phyloP scores from a whole-genome alignment of 331 rosid species.

The Stylosanthes scabra region DNA sequence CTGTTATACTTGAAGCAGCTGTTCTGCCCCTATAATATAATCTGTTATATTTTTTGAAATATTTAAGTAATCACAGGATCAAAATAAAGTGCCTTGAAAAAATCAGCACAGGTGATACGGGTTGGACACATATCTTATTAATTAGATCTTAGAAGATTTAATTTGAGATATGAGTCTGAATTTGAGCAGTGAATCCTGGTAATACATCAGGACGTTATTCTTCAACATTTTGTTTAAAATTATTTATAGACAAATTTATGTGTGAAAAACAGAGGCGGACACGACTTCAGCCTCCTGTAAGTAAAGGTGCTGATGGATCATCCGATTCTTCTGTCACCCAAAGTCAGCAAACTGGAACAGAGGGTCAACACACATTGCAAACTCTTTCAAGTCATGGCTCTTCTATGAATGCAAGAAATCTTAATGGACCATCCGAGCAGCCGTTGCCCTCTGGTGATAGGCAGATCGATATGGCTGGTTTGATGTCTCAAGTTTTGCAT shows the following conservation, averaged over 20 bases:
- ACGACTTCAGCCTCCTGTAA: conserved; percentile 52
- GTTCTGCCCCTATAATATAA: conserved; percentile 4
- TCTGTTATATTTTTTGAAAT: neutral
- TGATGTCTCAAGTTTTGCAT: conserved; percentile 92
- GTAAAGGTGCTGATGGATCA: conserved; percentile 60
- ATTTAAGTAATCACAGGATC: neutral
- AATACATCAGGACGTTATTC: conserved; percentile 6
- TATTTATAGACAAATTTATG: conserved; percentile 19
- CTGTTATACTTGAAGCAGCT: conserved; percentile 1
- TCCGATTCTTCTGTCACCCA: conserved; percentile 60
- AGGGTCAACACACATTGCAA: conserved; percentile 72
- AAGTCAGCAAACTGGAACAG: conserved; percentile 52
- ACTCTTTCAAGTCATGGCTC: conserved; percentile 62
- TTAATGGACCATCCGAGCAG: conserved; percentile 45
- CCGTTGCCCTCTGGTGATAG: conserved; percentile 46
- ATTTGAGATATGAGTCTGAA: conserved; percentile 5
- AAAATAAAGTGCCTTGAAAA: neutral
- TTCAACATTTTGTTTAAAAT: conserved; percentile 21
- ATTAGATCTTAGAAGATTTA: conserved; percentile 6
- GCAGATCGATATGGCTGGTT: conserved; percentile 68
- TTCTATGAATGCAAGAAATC: conserved; percentile 49
- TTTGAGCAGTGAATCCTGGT: neutral
- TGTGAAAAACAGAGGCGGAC: conserved; percentile 62
- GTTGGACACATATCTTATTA: neutral
- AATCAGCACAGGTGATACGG: conserved; percentile 1